phyloP scores from a whole-genome alignment of 169 alveolate species.

The Eimeria tenella region DNA sequence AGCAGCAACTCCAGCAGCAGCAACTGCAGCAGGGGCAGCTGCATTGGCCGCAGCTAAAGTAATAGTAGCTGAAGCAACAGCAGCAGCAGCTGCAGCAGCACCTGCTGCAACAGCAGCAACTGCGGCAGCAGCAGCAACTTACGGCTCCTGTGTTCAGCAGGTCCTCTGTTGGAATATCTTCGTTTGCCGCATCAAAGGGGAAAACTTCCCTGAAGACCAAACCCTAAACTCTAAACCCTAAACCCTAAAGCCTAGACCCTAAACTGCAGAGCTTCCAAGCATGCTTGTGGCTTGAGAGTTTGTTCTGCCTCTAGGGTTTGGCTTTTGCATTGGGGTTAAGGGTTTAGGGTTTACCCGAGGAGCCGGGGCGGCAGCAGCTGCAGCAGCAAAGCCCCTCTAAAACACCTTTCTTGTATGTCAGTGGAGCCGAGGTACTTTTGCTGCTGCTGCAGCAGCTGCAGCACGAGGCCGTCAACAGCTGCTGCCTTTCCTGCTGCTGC shows the following conservation, averaged over 20 bases:
- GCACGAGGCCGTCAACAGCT: neutral
- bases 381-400: constrained; percentile 58
- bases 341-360: constrained; percentile 57
- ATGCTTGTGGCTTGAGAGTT: neutral
- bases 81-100: constrained; percentile 39
- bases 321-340: neutral
- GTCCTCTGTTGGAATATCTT: constrained; percentile 41
- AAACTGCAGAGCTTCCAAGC: neutral
- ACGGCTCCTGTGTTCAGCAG: constrained; percentile 17
- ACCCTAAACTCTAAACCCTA: constrained; percentile 27
- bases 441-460: constrained; percentile 54
- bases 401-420: constrained; percentile 48
- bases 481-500: constrained; percentile 9
- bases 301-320: neutral
- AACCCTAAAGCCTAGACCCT: constrained; percentile 8
- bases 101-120: neutral
- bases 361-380: constrained; percentile 39
- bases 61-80: neutral
- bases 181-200: constrained; percentile 68
- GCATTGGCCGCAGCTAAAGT: constrained; percentile 2
- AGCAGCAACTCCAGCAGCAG: neutral
- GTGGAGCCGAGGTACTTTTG: constrained; percentile 36
- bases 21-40: neutral
- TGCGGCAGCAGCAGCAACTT: neutral
- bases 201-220: constrained; percentile 45